Base-by-base conservation (phyloP, 139 green algal genomes). In the Tetradesmus obliquus region DNA sequence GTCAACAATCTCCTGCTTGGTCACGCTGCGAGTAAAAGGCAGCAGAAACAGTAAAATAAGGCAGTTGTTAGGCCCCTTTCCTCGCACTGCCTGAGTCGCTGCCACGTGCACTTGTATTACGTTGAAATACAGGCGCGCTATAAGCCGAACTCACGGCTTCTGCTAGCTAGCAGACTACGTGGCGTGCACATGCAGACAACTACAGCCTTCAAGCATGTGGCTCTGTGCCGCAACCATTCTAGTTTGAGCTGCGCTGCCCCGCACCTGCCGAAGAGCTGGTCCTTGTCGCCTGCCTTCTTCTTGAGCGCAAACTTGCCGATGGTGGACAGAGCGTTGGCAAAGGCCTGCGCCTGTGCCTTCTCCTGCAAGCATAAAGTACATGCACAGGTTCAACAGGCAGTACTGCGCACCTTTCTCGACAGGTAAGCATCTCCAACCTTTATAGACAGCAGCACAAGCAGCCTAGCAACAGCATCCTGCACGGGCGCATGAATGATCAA, bases 271-370 rank as follows among this genome's bases (percentile, higher is more conserved):
- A 97, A 99, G 81, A 99, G 98, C 91, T 95, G 92, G 90, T 97
- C 97, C 72, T 96, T 96, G 51, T 98, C 96, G 81, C 97, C 97
- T 55, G 94, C 91, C 94, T 98, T 99, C 96, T 99, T 99, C 90
- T 97, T 98, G 80, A 99, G 95, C 1, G 95, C 90, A 91, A 99
- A 99, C 93, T 99, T 99, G 93, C 97, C 96, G 58, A 99, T 99
- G 57, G 97, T 97, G 15, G 79, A 55, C 84, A 97, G 94, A n/a
- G 97, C 97, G 53, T 96, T 96, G 19, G 96, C 95, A 92, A 97
- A 96, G 3, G 93, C 95, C 82, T 96, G 92, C 10, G 96, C 95
- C 93, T 97, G 94, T 19, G 94, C 95, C 92, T 97, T 97, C 91
- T 96, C 94, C 93, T 98, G 94, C 62, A 88, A n/a, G 55, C 13